These are phyloP conservation scores for Aschersonia sp. DNA, from an alignment of 2,329 filamentous ascomycete species.

Conservation along the genomic window DNA sequence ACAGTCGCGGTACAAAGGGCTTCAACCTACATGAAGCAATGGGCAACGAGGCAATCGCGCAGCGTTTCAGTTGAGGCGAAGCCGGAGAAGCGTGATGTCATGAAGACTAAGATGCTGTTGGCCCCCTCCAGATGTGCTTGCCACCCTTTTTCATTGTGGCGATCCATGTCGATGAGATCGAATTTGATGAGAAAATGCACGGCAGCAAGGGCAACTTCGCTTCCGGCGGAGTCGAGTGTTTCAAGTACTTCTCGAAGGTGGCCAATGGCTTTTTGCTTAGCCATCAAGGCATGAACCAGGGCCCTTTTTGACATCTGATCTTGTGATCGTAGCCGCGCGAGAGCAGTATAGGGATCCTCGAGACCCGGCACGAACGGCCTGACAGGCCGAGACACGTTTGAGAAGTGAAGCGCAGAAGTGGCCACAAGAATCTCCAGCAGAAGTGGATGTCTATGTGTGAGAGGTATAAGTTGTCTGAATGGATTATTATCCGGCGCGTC, in stretches of 20 bases:
- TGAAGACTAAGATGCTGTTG: conserved; percentile 23
- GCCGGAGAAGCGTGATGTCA: conserved; percentile 14
- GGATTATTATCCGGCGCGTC: conserved; percentile 30
- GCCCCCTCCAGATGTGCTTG: conserved; percentile 30
- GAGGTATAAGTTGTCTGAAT: conserved; percentile 31
- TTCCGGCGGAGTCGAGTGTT: conserved; percentile 22
- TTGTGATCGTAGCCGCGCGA: conserved; percentile 20
- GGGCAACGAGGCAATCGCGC: conserved; percentile 31
- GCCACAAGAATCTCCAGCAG: conserved; percentile 33
- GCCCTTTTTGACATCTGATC: conserved; percentile 22
- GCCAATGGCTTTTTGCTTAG: conserved; percentile 31
- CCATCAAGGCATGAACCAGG: conserved; percentile 30
- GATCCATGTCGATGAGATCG: conserved; percentile 32
- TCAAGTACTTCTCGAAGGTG: conserved; percentile 25
- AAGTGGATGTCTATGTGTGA: conserved; percentile 28
- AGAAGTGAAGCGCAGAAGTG: conserved; percentile 33
- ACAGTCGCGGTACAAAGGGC: not conserved
- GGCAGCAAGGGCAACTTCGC: conserved; percentile 30
- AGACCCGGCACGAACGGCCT: conserved; percentile 16
- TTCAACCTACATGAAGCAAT: conserved; percentile 28
- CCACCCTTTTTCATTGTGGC: conserved; percentile 26
- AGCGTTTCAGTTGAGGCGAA: conserved; percentile 19
- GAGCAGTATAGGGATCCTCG: conserved; percentile 20
- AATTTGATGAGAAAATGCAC: conserved; percentile 38
- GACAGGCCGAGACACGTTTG: conserved; percentile 24